These are phyloP conservation scores for Antrodiella citrinella DNA, from an alignment of 768 basidiomycete genomes.

Conservation along the genomic window DNA sequence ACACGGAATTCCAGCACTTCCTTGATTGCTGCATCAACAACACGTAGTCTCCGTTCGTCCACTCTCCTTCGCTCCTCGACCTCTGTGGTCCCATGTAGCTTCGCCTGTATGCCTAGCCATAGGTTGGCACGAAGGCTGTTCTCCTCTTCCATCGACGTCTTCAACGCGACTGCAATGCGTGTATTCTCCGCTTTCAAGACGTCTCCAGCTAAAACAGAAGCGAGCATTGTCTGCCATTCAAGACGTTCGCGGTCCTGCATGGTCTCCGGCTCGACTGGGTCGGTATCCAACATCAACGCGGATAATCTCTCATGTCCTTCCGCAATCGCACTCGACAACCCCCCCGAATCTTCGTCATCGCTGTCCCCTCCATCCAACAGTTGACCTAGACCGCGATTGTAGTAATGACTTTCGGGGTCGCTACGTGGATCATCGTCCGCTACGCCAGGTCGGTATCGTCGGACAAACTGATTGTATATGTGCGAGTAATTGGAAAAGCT, in stretches of 20 bases:
- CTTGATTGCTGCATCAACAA: slow-evolving; percentile 75
- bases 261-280: slow-evolving; percentile 59
- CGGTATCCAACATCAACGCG: slow-evolving; percentile 48
- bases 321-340: slow-evolving; percentile 30
- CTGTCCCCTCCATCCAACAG: slow-evolving; percentile 63
- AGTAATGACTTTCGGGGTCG: slow-evolving; percentile 81
- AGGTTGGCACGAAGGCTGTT: slow-evolving; percentile 59
- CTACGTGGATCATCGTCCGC: slow-evolving; percentile 58
- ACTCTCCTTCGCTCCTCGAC: slow-evolving; percentile 76
- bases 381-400: slow-evolving; percentile 63
- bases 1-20: slow-evolving; percentile 78
- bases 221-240: slow-evolving; percentile 95
- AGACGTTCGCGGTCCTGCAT: slow-evolving; percentile 72
- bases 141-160: slow-evolving; percentile 62
- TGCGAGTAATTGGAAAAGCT: slow-evolving; percentile 47
- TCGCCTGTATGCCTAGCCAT: slow-evolving; percentile 90
- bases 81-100: slow-evolving; percentile 68
- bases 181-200: slow-evolving; percentile 94
- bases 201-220: slow-evolving; percentile 89
- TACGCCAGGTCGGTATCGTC: slow-evolving; percentile 58
- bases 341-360: slow-evolving; percentile 63
- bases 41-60: slow-evolving; percentile 76
- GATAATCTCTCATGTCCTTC: slow-evolving; percentile 46
- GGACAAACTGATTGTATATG: slow-evolving; percentile 75
- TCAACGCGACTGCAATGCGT: slow-evolving; percentile 75